Percentiles rank a stretch among this genome's conserved stretches.
phyloP scores from a whole-genome alignment of 108 stramenopile species.

The Nitzschia sp. region DNA sequence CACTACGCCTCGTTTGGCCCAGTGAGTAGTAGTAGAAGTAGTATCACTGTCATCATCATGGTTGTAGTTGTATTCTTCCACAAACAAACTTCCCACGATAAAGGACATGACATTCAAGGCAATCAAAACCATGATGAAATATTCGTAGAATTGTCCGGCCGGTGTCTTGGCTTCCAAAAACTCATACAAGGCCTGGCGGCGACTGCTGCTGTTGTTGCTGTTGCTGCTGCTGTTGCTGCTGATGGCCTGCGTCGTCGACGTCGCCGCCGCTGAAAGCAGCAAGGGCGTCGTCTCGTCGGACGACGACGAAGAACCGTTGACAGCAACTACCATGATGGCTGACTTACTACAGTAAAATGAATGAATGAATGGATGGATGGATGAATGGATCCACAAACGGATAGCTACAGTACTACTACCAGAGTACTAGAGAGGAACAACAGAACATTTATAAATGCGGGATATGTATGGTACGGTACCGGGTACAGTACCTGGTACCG shows the following conservation, averaged over 20 bases:
- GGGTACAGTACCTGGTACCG: too few species aligned
- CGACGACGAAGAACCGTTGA: too few species aligned
- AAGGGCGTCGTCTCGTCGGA: neutral
- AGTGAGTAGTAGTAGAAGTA: slow-evolving; percentile 12
- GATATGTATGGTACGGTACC: too few species aligned
- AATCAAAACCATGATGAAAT: slow-evolving; percentile 80
- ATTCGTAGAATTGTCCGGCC: slow-evolving; percentile 69
- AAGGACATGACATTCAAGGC: slow-evolving; percentile 78
- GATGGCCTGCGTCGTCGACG: too few species aligned
- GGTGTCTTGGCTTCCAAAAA: slow-evolving; percentile 83
- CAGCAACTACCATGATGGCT: too few species aligned
- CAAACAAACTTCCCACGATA: slow-evolving; percentile 69
- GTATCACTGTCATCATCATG: too few species aligned
- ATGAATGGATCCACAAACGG: too few species aligned
- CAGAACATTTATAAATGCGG: too few species aligned
- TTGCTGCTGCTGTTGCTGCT: neutral
- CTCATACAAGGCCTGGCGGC: slow-evolving; percentile 22
- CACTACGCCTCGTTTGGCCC: slow-evolving; percentile 29
- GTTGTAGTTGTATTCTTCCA: slow-evolving; percentile 79
- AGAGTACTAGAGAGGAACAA: too few species aligned
- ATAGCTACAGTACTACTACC: too few species aligned
- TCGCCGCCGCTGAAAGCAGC: neutral
- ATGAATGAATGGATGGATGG: too few species aligned
- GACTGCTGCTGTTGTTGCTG: neutral
- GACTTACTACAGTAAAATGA: too few species aligned